Base-by-base conservation (phyloP, 768 basidiomycete species). In the Grammothele lineata region DNA sequence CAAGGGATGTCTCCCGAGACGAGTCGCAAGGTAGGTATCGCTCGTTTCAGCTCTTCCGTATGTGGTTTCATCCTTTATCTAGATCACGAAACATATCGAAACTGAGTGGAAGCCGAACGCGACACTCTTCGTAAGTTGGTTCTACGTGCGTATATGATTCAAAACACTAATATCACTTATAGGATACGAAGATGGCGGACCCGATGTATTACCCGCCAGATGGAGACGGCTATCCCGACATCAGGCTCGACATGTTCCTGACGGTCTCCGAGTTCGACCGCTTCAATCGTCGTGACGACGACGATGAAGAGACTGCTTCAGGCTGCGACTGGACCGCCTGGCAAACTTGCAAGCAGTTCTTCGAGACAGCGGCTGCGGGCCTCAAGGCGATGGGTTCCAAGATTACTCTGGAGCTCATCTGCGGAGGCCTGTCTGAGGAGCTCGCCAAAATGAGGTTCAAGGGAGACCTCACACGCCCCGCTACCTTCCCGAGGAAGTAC, bases 181-280 rank as follows among this genome's bases (percentile, higher is more conserved):
- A n/a, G n/a, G n/a, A 47, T 65, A 66, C 39, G 47, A 62, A n/a
- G 60, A 38, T 5, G 56, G 57, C 3, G 54, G 55, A n/a, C 48
- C 58, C 11, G 58, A n/a, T n/a, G n/a, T n/a, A n/a, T n/a, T n/a
- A n/a, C n/a, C n/a, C n/a, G n/a, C n/a, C n/a, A n/a, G n/a, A n/a
- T n/a, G n/a, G n/a, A n/a, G n/a, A n/a, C n/a, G n/a, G n/a, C n/a
- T n/a, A n/a, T n/a, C n/a, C n/a, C n/a, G n/a, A n/a, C n/a, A n/a
- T n/a, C n/a, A n/a, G n/a, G n/a, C n/a, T n/a, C n/a, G n/a, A n/a
- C n/a, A n/a, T n/a, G n/a, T n/a, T n/a, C n/a, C n/a, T n/a, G n/a
- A n/a, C n/a, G n/a, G n/a, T n/a, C n/a, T n/a, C n/a, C n/a, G n/a
- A n/a, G n/a, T n/a, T n/a, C n/a, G n/a, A n/a, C n/a, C n/a, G n/a